phyloP scores from a whole-genome alignment of 805 yeast genomes.

The Lipomyces chichibuensis region DNA sequence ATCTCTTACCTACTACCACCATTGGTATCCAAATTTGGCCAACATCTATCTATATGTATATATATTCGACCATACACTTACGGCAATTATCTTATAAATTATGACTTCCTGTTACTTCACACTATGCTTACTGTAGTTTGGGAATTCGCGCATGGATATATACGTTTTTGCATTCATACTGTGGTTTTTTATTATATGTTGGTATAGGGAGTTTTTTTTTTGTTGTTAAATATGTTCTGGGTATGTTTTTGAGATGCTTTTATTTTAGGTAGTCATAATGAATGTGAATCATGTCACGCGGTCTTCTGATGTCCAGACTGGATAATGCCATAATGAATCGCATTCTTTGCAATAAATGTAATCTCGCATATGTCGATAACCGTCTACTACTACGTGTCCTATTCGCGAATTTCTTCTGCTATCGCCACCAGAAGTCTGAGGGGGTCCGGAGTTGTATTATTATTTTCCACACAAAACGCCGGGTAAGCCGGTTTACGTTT shows the following conservation, averaged over 20 bases:
- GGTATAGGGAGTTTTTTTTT: neutral
- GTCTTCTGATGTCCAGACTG: too few species aligned
- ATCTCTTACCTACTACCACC: too few species aligned
- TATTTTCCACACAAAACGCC: neutral
- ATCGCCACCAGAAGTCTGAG: too few species aligned
- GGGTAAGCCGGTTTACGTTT: neutral
- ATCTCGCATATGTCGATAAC: too few species aligned
- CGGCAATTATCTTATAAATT: neutral
- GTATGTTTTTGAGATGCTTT: neutral
- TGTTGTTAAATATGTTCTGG: neutral
- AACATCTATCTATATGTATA: neutral
- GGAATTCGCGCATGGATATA: neutral
- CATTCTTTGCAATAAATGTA: too few species aligned
- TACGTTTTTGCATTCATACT: neutral
- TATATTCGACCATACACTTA: neutral
- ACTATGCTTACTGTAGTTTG: neutral
- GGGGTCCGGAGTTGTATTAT: too few species aligned
- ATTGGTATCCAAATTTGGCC: neutral
- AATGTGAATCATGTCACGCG: neutral
- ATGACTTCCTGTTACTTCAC: neutral
- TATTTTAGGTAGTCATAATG: neutral
- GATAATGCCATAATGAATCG: too few species aligned
- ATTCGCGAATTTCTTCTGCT: too few species aligned
- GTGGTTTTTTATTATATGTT: neutral
- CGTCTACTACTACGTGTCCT: too few species aligned